Evolutionary conservation across 768 basidiomycete species (phyloP).

Genomic region (Gloeophyllum trabeum): DNA sequence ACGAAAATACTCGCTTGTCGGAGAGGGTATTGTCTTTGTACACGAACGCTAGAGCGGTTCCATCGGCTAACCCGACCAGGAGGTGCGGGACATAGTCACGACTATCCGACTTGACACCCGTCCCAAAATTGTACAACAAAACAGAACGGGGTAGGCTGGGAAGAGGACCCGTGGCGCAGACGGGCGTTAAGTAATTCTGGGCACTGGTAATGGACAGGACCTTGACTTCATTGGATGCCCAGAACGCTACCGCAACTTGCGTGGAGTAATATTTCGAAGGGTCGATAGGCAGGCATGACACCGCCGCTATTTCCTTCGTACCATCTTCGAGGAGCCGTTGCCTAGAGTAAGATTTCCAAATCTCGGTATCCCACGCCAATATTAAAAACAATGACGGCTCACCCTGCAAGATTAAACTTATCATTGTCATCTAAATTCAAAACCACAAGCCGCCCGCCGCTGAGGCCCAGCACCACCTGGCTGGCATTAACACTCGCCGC

Average conservation of each 20-base stretch:
- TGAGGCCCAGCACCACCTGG: conserved; percentile 53
- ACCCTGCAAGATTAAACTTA: conserved; percentile 22
- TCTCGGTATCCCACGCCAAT: background rate
- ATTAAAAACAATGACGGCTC: conserved; percentile 5
- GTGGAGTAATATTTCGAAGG: conserved; percentile 31
- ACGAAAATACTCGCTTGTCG: conserved; percentile 46
- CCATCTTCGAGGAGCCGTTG: conserved; percentile 8
- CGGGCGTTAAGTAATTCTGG: conserved; percentile 10
- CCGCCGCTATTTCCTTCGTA: conserved; percentile 49
- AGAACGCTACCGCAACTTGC: conserved; percentile 59
- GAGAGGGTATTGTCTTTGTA: conserved; percentile 25
- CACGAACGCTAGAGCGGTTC: conserved; percentile 47
- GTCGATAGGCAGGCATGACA: conserved; percentile 54
- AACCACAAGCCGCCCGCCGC: conserved; percentile 36
- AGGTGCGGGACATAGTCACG: conserved; percentile 39
- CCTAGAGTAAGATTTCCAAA: conserved; percentile 6
- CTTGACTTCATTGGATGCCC: conserved; percentile 57
- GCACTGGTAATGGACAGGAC: conserved; percentile 31
- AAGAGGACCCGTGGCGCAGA: conserved; percentile 28
- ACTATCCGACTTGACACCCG: conserved; percentile 20
- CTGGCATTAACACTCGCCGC: conserved; percentile 60
- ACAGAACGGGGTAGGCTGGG: conserved; percentile 32
- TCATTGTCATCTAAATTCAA: conserved; percentile 35
- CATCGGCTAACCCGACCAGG: conserved; percentile 67
- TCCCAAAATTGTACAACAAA: conserved; percentile 50